Evolutionary conservation across 75 land plant species (phyloP).

Genomic region (Cunninghamia lanceolata): DNA sequence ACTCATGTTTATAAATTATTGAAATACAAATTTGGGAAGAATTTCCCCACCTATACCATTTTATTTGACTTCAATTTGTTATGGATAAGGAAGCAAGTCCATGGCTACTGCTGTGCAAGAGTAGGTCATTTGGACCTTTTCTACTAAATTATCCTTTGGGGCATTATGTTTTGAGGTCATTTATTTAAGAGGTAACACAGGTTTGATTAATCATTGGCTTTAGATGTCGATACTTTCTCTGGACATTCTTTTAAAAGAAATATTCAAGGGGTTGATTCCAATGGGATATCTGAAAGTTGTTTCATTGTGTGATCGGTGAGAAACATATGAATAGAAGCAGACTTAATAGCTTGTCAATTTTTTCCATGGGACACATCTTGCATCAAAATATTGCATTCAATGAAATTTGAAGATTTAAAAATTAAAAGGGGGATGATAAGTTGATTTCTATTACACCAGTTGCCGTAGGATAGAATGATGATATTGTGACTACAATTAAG

Average conservation of each 20-base stretch:
- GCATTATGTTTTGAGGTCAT: background rate
- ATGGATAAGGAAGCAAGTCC: background rate
- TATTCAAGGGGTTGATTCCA: background rate
- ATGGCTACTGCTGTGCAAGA: background rate
- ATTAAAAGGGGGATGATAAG: background rate
- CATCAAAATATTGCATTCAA: background rate
- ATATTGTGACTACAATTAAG: background rate
- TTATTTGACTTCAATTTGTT: background rate
- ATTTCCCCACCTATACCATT: background rate
- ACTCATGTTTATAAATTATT: no score
- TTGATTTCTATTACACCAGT: background rate
- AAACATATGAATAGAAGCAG: background rate
- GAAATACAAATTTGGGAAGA: no score
- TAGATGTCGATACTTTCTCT: background rate
- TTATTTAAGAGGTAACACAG: background rate
- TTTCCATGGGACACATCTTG: background rate
- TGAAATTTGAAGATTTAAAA: background rate
- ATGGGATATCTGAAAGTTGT: background rate
- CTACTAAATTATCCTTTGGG: background rate
- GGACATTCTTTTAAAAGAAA: background rate
- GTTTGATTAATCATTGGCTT: background rate
- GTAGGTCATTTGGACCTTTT: background rate
- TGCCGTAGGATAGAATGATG: background rate
- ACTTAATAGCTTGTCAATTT: background rate
- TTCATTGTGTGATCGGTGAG: background rate